Percentiles rank a stretch among this genome's conserved stretches.
Conservation (phyloP, 2,329 filamentous ascomycete genomes). For the Pezicula radicicola region DNA sequence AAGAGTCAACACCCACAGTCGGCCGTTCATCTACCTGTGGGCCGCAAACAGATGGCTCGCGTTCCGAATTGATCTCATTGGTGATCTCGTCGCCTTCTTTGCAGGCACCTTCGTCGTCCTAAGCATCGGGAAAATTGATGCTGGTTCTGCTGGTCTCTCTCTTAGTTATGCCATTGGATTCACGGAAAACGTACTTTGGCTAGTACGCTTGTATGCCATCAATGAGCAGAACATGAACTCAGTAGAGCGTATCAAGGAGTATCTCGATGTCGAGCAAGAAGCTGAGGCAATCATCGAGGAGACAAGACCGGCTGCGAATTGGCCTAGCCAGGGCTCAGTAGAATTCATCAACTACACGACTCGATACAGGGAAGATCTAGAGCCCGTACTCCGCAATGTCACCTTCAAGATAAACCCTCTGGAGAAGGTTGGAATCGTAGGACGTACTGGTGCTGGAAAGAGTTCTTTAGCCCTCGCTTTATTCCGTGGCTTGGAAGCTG, state of each 20-base stretch:
- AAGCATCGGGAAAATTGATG: conserved; percentile 78
- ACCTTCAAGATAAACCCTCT: conserved; percentile 81
- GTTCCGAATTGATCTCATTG: conserved; percentile 85
- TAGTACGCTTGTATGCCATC: conserved; percentile 87
- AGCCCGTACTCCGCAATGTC: conserved; percentile 78
- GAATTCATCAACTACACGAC: conserved; percentile 90
- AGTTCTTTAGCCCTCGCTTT: conserved; percentile 90
- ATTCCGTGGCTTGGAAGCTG: conserved; percentile 90
- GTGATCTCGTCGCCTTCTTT: conserved; percentile 90
- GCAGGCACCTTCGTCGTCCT: conserved; percentile 87
- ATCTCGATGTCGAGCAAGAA: conserved; percentile 94
- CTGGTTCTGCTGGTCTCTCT: conserved; percentile 89
- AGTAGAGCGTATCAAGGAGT: conserved; percentile 95
- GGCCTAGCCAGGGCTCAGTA: conserved; percentile 82
- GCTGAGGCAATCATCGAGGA: conserved; percentile 75
- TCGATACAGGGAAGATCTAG: conserved; percentile 82
- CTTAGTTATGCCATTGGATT: conserved; percentile 96
- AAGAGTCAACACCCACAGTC: conserved; percentile 85
- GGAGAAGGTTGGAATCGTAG: conserved; percentile 95
- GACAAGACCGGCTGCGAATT: conserved; percentile 72
- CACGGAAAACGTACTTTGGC: conserved; percentile 94
- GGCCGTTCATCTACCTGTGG: conserved; percentile 96
- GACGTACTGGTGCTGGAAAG: conserved; percentile 93
- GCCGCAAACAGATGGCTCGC: conserved; percentile 95
- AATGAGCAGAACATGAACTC: conserved; percentile 99